Evolutionary conservation across 495 filamentous ascomycete genomes (phyloP).

Genomic region (Daldinia childiae): DNA sequence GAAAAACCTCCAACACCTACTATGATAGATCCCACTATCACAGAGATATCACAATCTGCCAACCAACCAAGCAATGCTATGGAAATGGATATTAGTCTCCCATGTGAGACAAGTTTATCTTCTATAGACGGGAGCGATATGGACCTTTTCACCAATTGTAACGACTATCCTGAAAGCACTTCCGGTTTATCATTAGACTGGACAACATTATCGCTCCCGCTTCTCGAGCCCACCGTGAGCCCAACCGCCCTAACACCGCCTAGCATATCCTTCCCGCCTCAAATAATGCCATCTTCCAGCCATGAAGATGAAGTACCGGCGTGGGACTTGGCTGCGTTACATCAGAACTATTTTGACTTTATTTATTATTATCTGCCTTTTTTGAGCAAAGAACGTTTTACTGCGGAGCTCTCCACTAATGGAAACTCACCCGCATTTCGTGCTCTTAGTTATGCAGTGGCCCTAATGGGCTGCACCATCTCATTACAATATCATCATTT

Average conservation of each 20-base stretch:
- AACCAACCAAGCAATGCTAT: conserved; percentile 6
- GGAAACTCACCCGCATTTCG: conserved; percentile 5
- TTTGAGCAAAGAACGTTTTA: conserved; percentile 9
- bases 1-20: conserved; percentile 11
- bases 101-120: conserved; percentile 1
- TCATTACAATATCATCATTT: conserved; percentile 7
- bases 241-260: conserved; percentile 5
- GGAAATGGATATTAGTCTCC: conserved; percentile 8
- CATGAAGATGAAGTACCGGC: background rate
- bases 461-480: conserved; percentile 9
- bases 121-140: background rate
- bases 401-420: conserved; percentile 7
- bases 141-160: conserved; percentile 11
- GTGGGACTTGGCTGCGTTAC: conserved; percentile 5
- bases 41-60: conserved; percentile 1
- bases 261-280: background rate
- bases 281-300: background rate
- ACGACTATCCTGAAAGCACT: conserved; percentile 9
- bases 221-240: conserved; percentile 11
- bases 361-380: conserved; percentile 14
- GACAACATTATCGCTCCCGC: conserved; percentile 1
- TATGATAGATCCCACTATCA: conserved; percentile 8
- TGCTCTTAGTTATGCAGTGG: conserved; percentile 7
- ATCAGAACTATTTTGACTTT: conserved; percentile 10
- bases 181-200: conserved; percentile 7